phyloP scores from a whole-genome alignment of 2,329 filamentous ascomycete genomes.

The Neurospora crassa region DNA sequence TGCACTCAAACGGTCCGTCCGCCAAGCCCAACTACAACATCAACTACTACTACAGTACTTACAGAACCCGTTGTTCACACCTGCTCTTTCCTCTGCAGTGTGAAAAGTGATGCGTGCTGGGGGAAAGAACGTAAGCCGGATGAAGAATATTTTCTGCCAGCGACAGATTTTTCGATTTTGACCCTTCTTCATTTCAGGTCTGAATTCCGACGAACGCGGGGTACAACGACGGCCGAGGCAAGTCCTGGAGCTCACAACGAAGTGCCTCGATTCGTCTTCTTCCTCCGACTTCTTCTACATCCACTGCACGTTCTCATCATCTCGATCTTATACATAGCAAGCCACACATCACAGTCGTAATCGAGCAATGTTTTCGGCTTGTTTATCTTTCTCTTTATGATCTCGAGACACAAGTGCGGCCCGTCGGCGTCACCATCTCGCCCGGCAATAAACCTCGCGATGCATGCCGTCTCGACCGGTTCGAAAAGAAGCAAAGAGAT shows the following conservation, averaged over 20 bases:
- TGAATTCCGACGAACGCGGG: neutral
- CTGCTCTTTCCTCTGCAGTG: neutral
- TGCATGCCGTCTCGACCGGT: neutral
- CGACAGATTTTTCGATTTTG: no score
- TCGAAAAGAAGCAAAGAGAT: neutral
- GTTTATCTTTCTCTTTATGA: neutral
- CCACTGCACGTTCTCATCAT: neutral
- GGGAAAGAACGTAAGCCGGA: neutral
- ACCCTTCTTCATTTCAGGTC: neutral
- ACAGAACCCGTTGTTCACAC: neutral
- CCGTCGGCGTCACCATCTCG: neutral
- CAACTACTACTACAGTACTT: neutral
- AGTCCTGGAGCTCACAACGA: neutral
- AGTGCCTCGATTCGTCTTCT: neutral
- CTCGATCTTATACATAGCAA: neutral
- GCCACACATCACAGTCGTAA: rapidly evolving
- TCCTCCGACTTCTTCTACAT: neutral
- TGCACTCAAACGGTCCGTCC: neutral
- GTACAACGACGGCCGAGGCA: neutral
- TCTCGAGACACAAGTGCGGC: neutral
- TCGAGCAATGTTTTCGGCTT: neutral
- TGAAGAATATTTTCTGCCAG: neutral
- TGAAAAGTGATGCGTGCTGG: neutral
- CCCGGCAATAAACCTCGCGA: neutral
- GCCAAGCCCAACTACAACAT: neutral